These are phyloP conservation scores for Harrya chromipes DNA, from an alignment of 768 basidiomycete genomes.

Conservation along the genomic window DNA sequence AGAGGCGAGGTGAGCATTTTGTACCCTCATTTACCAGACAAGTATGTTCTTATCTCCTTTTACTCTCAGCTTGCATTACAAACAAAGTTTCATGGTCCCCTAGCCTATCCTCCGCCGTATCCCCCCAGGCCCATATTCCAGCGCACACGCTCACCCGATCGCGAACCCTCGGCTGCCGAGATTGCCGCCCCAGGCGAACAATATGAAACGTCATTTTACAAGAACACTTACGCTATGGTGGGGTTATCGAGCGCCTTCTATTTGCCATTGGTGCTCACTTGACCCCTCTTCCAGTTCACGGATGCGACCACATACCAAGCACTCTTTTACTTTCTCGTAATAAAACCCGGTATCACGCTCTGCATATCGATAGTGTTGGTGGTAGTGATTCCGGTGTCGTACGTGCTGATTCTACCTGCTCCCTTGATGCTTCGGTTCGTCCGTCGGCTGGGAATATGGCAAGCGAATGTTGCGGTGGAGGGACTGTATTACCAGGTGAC, in stretches of 20 bases:
- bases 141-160: conserved; percentile 43
- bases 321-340: conserved; percentile 84
- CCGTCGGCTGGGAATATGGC: conserved; percentile 72
- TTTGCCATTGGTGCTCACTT: conserved; percentile 6
- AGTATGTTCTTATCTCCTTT: conserved; percentile 12
- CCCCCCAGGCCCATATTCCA: conserved; percentile 75
- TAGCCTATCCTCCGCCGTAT: conserved; percentile 59
- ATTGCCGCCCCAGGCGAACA: conserved; percentile 37
- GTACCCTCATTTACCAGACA: not conserved
- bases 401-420: conserved; percentile 61
- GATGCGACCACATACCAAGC: conserved; percentile 82
- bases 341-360: conserved; percentile 79
- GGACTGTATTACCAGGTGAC: conserved; percentile 49
- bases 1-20: conserved; percentile 57
- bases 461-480: conserved; percentile 79
- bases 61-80: conserved; percentile 57
- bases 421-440: conserved; percentile 65
- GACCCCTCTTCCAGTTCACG: conserved; percentile 52
- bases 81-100: conserved; percentile 63
- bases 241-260: conserved; percentile 16
- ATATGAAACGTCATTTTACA: conserved; percentile 72
- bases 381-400: conserved; percentile 52
- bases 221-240: conserved; percentile 79
- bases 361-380: conserved; percentile 55
- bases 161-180: conserved; percentile 50